Percentiles rank a stretch among this genome's conserved stretches.
These are phyloP conservation scores for Dioszegia hungarica DNA, from an alignment of 768 basidiomycete species.

Conservation along the genomic window DNA sequence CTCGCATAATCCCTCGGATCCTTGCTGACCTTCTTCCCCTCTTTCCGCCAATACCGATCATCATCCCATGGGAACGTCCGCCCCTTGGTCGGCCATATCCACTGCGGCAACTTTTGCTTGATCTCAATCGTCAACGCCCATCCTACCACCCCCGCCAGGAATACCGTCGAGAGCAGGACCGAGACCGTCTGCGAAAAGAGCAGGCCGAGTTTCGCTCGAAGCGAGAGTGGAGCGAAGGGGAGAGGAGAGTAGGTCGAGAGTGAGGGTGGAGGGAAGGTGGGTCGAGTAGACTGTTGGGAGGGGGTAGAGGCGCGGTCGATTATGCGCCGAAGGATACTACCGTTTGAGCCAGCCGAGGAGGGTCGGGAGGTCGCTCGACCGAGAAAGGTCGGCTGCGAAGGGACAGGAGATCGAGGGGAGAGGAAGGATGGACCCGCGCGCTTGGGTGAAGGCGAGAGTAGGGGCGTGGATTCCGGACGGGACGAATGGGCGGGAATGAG, in stretches of 20 bases:
- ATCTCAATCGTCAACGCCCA: conserved; percentile 50
- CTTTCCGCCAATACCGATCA: conserved; percentile 46
- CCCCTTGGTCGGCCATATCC: conserved; percentile 27
- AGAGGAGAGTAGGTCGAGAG: conserved; percentile 46
- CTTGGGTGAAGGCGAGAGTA: conserved; percentile 11
- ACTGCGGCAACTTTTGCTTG: conserved; percentile 25
- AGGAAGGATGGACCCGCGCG: neutral
- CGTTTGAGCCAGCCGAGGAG: conserved; percentile 34
- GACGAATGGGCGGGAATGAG: neutral
- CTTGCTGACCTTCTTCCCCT: conserved; percentile 49
- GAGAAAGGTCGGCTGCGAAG: neutral
- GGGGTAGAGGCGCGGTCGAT: conserved; percentile 44
- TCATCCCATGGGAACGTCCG: conserved; percentile 52
- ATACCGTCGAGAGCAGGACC: conserved; percentile 51
- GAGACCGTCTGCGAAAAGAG: conserved; percentile 49
- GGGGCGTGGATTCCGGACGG: conserved; percentile 5
- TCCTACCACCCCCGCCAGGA: conserved; percentile 51
- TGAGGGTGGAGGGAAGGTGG: conserved; percentile 48
- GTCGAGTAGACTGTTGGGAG: conserved; percentile 43
- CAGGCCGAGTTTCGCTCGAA: conserved; percentile 39
- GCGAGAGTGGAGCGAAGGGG: conserved; percentile 31
- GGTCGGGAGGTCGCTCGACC: conserved; percentile 22
- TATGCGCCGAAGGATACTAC: conserved; percentile 38
- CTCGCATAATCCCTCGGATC: conserved; percentile 54
- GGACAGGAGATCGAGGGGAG: neutral